These are phyloP conservation scores for Pythium rishiriense DNA, from an alignment of 352 stramenopile genomes.

Conservation along the genomic window DNA sequence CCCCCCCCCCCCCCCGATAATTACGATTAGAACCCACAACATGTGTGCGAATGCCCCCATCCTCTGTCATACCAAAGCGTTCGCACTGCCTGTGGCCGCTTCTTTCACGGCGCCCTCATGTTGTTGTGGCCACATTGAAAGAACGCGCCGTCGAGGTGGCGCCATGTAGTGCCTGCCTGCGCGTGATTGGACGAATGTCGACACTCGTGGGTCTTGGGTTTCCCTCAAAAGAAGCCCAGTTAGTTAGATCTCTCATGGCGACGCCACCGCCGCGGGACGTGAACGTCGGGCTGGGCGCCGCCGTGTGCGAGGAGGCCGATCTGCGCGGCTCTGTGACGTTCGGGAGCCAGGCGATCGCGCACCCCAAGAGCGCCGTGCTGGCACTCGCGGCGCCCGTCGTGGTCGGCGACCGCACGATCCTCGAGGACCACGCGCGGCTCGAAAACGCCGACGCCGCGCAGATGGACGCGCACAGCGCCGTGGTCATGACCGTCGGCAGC, in stretches of 20 bases:
- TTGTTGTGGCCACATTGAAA: too few species aligned
- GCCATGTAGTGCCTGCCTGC: too few species aligned
- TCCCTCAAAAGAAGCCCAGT: background rate
- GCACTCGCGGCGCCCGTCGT: conserved; percentile 48
- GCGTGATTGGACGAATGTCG: conserved; percentile 2
- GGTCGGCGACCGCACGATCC: conserved; percentile 75
- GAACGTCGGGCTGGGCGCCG: conserved; percentile 26
- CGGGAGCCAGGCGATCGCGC: conserved; percentile 32
- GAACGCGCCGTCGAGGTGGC: too few species aligned
- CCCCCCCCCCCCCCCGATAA: too few species aligned
- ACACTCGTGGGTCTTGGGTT: background rate
- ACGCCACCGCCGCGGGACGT: conserved; percentile 10
- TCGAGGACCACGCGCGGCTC: conserved; percentile 47
- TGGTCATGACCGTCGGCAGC: conserved; percentile 54
- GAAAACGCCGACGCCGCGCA: conserved; percentile 33
- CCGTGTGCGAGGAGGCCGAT: conserved; percentile 39
- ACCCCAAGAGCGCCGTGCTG: conserved; percentile 26
- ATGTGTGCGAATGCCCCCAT: background rate
- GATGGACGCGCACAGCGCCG: conserved; percentile 17
- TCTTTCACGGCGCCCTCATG: too few species aligned
- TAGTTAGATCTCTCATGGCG: background rate
- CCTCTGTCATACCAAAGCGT: too few species aligned
- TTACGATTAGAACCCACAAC: too few species aligned
- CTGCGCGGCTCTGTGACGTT: conserved; percentile 32
- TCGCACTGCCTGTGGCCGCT: too few species aligned